Base-by-base conservation (phyloP, 768 basidiomycete genomes). In the Tylopilus sp. region DNA sequence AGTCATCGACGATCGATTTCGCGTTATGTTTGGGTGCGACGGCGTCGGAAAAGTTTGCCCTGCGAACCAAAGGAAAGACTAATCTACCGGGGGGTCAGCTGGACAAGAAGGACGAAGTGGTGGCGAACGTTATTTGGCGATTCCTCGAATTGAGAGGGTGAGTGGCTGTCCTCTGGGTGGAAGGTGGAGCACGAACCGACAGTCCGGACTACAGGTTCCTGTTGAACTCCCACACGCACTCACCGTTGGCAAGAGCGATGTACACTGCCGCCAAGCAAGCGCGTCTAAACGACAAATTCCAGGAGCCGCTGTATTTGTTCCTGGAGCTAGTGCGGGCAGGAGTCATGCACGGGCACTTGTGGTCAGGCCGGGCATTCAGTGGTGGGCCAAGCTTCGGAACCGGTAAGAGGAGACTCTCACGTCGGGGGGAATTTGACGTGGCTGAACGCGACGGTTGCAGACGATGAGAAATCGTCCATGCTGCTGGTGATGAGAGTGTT, bases 1-100 rank as follows among this genome's bases (percentile, higher is more conserved):
- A 98, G 94, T 98, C 96, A 8, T 90, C 96, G 0, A 99, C 96
- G 13, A 98, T 98, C 66, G 96, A 99, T 71, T 92, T 99, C 63
- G 86, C 88, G 26, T 75, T 99, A 31, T 98, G 95, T 68, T 76
- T 99, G 44, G 95, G 96, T 24, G 95, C 96, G 34, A 94, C 95
- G 25, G 79, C 81, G 40, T 76, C 83, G 38, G 91, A 95, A 50
- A 85, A 85, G 61, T 78, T 89, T 21, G 94, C 97, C 0, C 69
- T 73, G 36, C 85, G 92, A 37, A 98, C 96, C 44, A 89, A 87
- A 69, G 77, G 79, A 36, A 89, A 85, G 74, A 63, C 68, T n/a
- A 75, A 63, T 46, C 59, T 71, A 29, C 63, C 74, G 25, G 63
- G 61, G 33, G 63, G 62, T 7, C 80, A 84, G 16, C 78, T 99